Conservation (phyloP, 2,329 filamentous ascomycete species). For the Aspergillus latus region DNA sequence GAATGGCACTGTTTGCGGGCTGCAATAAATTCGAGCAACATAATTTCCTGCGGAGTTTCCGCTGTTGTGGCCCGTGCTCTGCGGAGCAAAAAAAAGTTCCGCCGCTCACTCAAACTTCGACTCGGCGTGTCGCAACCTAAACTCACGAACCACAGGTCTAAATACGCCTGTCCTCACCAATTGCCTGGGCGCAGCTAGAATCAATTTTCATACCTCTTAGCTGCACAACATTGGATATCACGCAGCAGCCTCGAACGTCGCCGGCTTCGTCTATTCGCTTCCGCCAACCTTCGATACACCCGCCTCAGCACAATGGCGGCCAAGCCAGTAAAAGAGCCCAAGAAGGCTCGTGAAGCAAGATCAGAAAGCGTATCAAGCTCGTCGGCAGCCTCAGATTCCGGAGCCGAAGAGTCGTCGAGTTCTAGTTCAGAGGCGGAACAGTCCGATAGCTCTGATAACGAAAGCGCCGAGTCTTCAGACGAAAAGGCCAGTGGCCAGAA, state of each 20-base stretch:
- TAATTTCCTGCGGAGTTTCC: slow-evolving; percentile 25
- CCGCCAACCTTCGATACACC: neutral
- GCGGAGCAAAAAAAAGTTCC: slow-evolving; percentile 42
- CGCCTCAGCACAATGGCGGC: slow-evolving; percentile 25
- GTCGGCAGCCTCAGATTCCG: slow-evolving; percentile 9
- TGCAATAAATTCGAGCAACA: slow-evolving; percentile 4
- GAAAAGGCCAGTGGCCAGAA: slow-evolving; percentile 2
- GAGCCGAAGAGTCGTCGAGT: slow-evolving; percentile 12
- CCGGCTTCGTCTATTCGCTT: neutral
- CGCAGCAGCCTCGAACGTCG: neutral
- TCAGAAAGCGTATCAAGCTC: slow-evolving; percentile 17
- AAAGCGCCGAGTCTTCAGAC: slow-evolving; percentile 12
- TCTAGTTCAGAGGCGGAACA: slow-evolving; percentile 13
- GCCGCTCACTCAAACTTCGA: slow-evolving; percentile 15
- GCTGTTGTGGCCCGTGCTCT: slow-evolving; percentile 40
- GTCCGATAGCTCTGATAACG: slow-evolving; percentile 16
- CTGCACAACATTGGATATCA: neutral
- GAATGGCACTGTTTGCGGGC: neutral
- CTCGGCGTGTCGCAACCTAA: slow-evolving; percentile 13
- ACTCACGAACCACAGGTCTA: neutral
- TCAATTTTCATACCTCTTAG: neutral
- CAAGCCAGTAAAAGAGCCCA: slow-evolving; percentile 24
- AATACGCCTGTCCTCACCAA: neutral
- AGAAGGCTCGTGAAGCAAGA: slow-evolving; percentile 19
- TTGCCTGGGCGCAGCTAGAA: neutral